Evolutionary conservation across 2,329 filamentous ascomycete species (phyloP).

Genomic region (Aspergillus ustus): DNA sequence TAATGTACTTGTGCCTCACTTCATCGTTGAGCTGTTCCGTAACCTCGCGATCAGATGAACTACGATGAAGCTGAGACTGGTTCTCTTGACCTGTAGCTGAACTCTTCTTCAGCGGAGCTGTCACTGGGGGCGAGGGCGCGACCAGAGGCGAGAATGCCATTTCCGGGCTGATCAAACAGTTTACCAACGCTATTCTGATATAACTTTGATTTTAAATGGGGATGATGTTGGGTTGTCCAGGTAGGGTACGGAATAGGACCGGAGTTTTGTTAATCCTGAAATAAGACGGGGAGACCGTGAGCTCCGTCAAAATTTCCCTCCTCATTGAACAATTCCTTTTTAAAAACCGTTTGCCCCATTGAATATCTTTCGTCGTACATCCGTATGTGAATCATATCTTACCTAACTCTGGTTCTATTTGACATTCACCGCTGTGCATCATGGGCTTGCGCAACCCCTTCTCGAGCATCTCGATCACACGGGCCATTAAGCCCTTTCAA

Average conservation of each 20-base stretch:
- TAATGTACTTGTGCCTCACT: conserved; percentile 86
- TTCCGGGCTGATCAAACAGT: not conserved
- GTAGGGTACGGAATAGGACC: conserved; percentile 9
- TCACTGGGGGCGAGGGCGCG: conserved; percentile 42
- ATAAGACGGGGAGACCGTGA: conserved; percentile 2
- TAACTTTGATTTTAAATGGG: not conserved
- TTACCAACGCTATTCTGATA: too few relatives aligned
- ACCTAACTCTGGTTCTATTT: not conserved
- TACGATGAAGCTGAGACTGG: conserved; percentile 22
- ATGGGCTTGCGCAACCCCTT: conserved; percentile 40
- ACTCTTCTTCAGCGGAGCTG: conserved; percentile 38
- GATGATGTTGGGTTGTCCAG: not conserved
- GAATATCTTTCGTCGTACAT: not conserved
- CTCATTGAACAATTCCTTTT: not conserved
- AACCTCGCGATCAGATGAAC: conserved; percentile 45
- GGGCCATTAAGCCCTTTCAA: conserved; percentile 30
- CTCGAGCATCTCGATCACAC: conserved; percentile 34
- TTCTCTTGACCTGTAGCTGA: conserved; percentile 36
- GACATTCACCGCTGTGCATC: not conserved
- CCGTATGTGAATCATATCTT: not conserved
- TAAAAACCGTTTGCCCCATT: not conserved
- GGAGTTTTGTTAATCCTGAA: conserved; percentile 40
- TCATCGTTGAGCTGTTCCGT: conserved; percentile 82
- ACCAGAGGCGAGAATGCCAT: conserved; percentile 52
- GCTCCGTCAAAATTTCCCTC: conserved; percentile 35